A percentile compares a stretch with the other conserved stretches of the same genome.
These are phyloP conservation scores for Acaromyces ingoldii DNA, from an alignment of 1,284 basidiomycete species.

Conservation along the genomic window DNA sequence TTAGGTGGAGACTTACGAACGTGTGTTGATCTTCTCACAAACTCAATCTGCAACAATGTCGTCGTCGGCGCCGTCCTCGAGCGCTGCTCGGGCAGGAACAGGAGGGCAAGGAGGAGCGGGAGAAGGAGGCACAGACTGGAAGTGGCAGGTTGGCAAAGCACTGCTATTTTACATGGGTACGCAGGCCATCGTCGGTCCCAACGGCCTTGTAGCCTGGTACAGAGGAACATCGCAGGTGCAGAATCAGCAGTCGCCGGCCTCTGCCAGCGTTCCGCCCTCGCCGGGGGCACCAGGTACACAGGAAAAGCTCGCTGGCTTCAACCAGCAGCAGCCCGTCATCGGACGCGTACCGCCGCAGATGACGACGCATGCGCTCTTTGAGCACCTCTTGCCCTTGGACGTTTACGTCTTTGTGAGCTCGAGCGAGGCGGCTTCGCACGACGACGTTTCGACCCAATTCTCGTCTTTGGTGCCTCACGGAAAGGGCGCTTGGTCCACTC, in stretches of 20 bases:
- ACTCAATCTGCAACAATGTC: too few relatives aligned
- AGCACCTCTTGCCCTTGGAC: conserved; percentile 16
- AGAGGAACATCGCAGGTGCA: conserved; percentile 4
- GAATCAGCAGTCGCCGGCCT: too few relatives aligned
- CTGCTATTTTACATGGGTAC: conserved; percentile 2
- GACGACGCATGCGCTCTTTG: conserved; percentile 15
- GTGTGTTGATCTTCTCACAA: too few relatives aligned
- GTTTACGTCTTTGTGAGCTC: conserved; percentile 31
- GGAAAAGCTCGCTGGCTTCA: too few relatives aligned
- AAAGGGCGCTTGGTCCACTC: too few relatives aligned
- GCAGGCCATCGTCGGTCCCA: background rate
- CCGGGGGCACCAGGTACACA: too few relatives aligned
- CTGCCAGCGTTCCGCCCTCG: too few relatives aligned
- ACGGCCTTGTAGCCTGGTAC: conserved; percentile 4
- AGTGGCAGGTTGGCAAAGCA: background rate
- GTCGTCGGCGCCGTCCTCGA: too few relatives aligned
- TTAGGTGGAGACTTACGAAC: too few relatives aligned
- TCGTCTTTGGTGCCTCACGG: conserved; percentile 20
- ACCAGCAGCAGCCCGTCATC: too few relatives aligned
- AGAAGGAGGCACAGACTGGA: background rate
- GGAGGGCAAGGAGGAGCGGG: background rate
- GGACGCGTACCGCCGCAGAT: background rate
- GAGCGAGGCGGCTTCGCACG: conserved; percentile 8
- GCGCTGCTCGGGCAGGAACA: too few relatives aligned
- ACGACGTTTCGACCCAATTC: conserved; percentile 20